A percentile compares a stretch with the other conserved stretches of the same genome.
Conservation (phyloP, 106 monocot species). For the Platanthera guangdongensis region DNA sequence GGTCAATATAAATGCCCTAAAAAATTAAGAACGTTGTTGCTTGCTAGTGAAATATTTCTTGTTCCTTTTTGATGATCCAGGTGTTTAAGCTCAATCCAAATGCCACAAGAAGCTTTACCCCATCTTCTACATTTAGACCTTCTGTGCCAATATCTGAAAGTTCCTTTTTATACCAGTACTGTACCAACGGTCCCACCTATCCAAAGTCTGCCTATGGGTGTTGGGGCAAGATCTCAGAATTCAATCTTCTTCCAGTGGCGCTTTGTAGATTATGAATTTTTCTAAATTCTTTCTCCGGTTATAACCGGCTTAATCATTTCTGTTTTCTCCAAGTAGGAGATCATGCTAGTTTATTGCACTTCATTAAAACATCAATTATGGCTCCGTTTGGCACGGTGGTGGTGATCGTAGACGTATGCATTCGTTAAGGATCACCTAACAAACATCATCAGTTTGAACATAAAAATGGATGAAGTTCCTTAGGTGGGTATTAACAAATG, state of each 20-base stretch:
- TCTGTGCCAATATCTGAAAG: conserved; percentile 33
- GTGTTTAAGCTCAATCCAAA: conserved; percentile 93
- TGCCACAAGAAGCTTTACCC: conserved; percentile 80
- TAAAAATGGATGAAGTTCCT: no score
- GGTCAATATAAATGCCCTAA: no score
- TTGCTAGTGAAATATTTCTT: neutral
- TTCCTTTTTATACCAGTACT: conserved; percentile 42
- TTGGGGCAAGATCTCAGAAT: conserved; percentile 40
- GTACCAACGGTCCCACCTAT: conserved; percentile 45
- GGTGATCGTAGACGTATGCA: no score
- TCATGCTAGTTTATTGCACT: neutral
- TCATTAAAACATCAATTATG: neutral
- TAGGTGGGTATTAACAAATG: no score
- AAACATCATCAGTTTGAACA: no score
- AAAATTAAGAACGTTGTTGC: neutral
- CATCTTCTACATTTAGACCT: conserved; percentile 49
- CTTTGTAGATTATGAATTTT: neutral
- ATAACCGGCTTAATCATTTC: neutral
- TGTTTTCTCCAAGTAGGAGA: neutral
- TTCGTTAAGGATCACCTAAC: no score
- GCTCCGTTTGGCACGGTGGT: no score
- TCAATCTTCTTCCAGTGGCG: neutral
- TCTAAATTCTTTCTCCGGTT: neutral
- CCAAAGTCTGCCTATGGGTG: conserved; percentile 48
- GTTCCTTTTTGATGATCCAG: conserved; percentile 34